phyloP scores from a whole-genome alignment of 1,284 basidiomycete genomes.

The Tilletia indica region DNA sequence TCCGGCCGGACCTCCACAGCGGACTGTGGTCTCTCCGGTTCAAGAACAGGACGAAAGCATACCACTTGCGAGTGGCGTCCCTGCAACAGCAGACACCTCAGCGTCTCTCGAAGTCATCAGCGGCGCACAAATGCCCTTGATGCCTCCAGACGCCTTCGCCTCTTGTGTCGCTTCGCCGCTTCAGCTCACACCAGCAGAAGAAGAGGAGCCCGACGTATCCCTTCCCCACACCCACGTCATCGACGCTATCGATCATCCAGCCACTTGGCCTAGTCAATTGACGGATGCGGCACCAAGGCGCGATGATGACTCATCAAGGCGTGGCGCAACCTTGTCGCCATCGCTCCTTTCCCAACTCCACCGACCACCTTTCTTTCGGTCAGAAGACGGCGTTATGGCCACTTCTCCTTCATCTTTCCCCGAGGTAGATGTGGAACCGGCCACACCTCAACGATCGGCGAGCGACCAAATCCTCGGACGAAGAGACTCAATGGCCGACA shows the following conservation, averaged over 20 bases:
- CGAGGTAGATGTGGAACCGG: no score
- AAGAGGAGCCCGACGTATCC: neutral
- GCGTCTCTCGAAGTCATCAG: no score
- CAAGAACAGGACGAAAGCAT: neutral
- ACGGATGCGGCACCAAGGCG: neutral
- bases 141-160: neutral
- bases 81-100: no score
- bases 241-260: neutral
- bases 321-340: constrained; percentile 6
- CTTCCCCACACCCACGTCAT: neutral
- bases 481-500: no score
- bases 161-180: constrained; percentile 13
- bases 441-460: neutral
- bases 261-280: neutral
- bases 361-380: neutral
- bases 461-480: neutral
- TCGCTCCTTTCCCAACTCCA: neutral
- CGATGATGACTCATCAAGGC: neutral
- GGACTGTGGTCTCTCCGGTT: neutral
- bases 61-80: no score
- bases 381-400: no score
- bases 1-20: neutral
- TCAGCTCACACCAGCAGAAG: constrained; percentile 14
- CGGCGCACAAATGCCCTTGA: neutral
- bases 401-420: no score